Evolutionary conservation across 345 rosid species (phyloP).

Genomic region (Citrus sp.): DNA sequence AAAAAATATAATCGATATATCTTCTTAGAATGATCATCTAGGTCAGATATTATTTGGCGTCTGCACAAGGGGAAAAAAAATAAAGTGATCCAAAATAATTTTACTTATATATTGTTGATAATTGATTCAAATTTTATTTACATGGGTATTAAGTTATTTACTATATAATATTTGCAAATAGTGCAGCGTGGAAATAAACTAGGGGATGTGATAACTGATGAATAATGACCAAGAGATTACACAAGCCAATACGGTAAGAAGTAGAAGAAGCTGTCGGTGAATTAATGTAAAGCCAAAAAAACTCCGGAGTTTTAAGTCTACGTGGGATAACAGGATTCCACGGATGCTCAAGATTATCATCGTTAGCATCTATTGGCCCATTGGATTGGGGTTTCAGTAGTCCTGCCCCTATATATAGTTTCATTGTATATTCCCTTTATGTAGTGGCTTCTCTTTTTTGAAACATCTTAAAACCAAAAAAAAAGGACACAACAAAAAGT

Average conservation of each 20-base stretch:
- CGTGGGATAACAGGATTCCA: slow-evolving; percentile 32
- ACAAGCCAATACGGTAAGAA: background rate
- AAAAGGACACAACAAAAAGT: background rate
- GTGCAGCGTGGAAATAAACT: slow-evolving; percentile 2
- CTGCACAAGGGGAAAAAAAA: too few relatives aligned
- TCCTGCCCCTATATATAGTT: slow-evolving; percentile 21
- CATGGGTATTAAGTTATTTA: too few relatives aligned
- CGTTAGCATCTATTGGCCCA: background rate
- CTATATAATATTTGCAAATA: too few relatives aligned
- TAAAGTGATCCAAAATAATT: too few relatives aligned
- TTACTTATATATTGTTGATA: too few relatives aligned
- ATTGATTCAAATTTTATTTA: too few relatives aligned
- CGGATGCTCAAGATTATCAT: slow-evolving; percentile 3
- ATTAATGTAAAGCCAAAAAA: slow-evolving; percentile 10
- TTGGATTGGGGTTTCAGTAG: background rate
- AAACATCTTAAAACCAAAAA: background rate
- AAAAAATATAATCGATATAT: too few relatives aligned
- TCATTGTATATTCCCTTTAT: slow-evolving; percentile 15
- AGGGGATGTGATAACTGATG: background rate
- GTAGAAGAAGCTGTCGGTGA: slow-evolving; percentile 28
- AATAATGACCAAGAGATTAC: background rate
- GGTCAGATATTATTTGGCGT: too few relatives aligned
- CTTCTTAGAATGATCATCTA: too few relatives aligned
- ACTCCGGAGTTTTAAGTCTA: background rate
- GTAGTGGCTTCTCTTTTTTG: slow-evolving; percentile 9